Conservation (phyloP, 1,284 basidiomycete species). For the Pseudomicrostroma phylloplanum region DNA sequence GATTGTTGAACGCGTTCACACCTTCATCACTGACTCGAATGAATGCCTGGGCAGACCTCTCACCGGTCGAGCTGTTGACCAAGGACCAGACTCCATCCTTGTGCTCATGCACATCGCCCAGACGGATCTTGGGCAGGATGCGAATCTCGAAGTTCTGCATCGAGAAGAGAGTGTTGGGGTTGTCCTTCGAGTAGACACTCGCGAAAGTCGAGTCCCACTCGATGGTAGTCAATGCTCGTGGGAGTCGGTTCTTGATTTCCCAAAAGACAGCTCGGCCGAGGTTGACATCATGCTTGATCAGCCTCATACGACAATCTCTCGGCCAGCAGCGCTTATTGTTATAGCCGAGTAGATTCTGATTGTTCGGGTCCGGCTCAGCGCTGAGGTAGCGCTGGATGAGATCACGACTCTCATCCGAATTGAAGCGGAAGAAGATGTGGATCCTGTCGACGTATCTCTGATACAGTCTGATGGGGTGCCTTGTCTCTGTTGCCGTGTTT, state of each 20-base stretch:
- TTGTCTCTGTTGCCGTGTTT: constrained; percentile 42
- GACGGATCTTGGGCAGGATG: constrained; percentile 89
- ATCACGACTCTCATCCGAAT: constrained; percentile 94
- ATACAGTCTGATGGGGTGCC: constrained; percentile 48
- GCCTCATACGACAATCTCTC: constrained; percentile 93
- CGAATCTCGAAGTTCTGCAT: constrained; percentile 98
- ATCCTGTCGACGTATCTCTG: constrained; percentile 50
- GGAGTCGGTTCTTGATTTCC: constrained; percentile 97
- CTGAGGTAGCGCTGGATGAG: constrained; percentile 95
- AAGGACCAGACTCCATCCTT: constrained; percentile 98
- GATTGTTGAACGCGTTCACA: constrained; percentile 56
- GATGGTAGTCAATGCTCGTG: constrained; percentile 91
- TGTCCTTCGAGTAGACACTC: constrained; percentile 87
- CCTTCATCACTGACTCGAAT: constrained; percentile 92
- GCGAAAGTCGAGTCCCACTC: constrained; percentile 65
- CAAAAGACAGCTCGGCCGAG: constrained; percentile 95
- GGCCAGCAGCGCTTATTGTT: constrained; percentile 99
- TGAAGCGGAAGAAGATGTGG: constrained; percentile 83
- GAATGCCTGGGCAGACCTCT: constrained; percentile 94
- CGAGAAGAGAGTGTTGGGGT: constrained; percentile 93
- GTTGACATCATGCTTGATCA: constrained; percentile 99
- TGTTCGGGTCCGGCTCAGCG: constrained; percentile 95
- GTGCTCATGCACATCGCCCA: constrained; percentile 90
- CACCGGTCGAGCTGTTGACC: constrained; percentile 87
- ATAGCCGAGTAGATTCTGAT: constrained; percentile 97